phyloP scores from a whole-genome alignment of 2,329 filamentous ascomycete genomes.

The Cladophialophora yegresii region DNA sequence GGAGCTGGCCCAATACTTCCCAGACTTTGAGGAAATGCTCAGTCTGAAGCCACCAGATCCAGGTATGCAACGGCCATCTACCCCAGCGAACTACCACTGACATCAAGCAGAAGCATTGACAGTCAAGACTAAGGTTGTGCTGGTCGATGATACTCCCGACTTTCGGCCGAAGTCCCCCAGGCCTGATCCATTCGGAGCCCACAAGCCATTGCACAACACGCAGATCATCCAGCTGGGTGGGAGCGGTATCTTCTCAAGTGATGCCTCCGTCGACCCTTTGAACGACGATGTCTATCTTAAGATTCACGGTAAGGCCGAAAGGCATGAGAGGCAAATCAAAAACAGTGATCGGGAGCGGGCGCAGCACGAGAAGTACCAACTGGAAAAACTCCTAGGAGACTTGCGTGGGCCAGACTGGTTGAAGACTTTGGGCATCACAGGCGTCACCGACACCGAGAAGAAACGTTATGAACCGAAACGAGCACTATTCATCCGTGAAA shows the following conservation, averaged over 20 bases:
- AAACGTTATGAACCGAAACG: slow-evolving; percentile 85
- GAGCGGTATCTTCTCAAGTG: slow-evolving; percentile 3
- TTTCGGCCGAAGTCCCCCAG: slow-evolving; percentile 30
- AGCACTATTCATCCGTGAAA: slow-evolving; percentile 79
- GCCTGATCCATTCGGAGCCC: slow-evolving; percentile 36
- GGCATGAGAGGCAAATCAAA: slow-evolving; percentile 67
- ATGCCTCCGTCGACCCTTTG: slow-evolving; percentile 55
- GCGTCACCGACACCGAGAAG: slow-evolving; percentile 79
- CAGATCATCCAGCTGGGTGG: slow-evolving; percentile 47
- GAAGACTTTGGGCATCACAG: slow-evolving; percentile 84
- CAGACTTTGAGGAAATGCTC: slow-evolving; percentile 92
- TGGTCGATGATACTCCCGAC: slow-evolving; percentile 60
- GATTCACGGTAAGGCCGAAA: slow-evolving; percentile 62
- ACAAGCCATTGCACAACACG: slow-evolving; percentile 46
- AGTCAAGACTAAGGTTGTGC: slow-evolving; percentile 69
- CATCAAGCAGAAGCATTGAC: slow-evolving; percentile 67
- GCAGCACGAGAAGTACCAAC: slow-evolving; percentile 66
- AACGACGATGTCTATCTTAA: slow-evolving; percentile 58
- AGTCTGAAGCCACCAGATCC: slow-evolving; percentile 78
- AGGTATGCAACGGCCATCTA: slow-evolving; percentile 54
- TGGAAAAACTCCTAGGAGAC: slow-evolving; percentile 73
- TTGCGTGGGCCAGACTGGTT: slow-evolving; percentile 92
- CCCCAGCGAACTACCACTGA: slow-evolving; percentile 24
- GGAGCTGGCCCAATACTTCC: slow-evolving; percentile 86
- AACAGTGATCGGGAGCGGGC: slow-evolving; percentile 68